Evolutionary conservation across 768 basidiomycete species (phyloP).

Genomic region (Naganishia vishniacii): DNA sequence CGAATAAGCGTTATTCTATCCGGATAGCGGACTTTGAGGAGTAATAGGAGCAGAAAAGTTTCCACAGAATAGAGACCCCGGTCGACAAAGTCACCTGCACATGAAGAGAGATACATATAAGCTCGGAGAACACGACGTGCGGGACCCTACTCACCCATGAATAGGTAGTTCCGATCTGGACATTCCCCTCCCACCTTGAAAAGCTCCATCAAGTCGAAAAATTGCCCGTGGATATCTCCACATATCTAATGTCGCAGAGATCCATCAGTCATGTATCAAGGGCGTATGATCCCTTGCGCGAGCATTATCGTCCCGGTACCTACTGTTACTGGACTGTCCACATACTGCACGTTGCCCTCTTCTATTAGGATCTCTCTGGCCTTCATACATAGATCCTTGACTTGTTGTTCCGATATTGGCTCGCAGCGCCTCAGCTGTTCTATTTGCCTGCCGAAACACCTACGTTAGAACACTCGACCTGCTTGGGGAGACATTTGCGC

Average conservation of each 20-base stretch:
- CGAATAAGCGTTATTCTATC: slow-evolving; percentile 84
- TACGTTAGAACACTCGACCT: too few species aligned
- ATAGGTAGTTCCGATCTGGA: slow-evolving; percentile 88
- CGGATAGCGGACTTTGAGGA: slow-evolving; percentile 91
- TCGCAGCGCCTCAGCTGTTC: slow-evolving; percentile 61
- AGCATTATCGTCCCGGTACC: too few species aligned
- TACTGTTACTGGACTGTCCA: slow-evolving; percentile 86
- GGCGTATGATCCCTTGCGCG: too few species aligned
- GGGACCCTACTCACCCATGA: slow-evolving; percentile 58
- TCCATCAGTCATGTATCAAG: too few species aligned
- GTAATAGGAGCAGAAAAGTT: slow-evolving; percentile 81
- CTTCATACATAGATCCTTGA: slow-evolving; percentile 89
- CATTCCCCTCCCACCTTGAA: slow-evolving; percentile 77
- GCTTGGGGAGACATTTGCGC: too few species aligned
- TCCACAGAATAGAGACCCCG: slow-evolving; percentile 93
- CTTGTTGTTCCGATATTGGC: slow-evolving; percentile 89
- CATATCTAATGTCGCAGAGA: too few species aligned
- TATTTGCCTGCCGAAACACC: slow-evolving; percentile 15
- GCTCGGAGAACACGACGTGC: not conserved
- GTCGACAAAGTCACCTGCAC: slow-evolving; percentile 93
- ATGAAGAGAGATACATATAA: not conserved
- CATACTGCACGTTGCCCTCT: slow-evolving; percentile 93
- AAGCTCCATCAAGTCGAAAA: slow-evolving; percentile 86
- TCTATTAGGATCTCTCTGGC: slow-evolving; percentile 95
- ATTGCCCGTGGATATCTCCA: slow-evolving; percentile 96